These are phyloP conservation scores for Rhexocercosporidium sp. DNA, from an alignment of 2,329 filamentous ascomycete genomes.

Conservation along the genomic window DNA sequence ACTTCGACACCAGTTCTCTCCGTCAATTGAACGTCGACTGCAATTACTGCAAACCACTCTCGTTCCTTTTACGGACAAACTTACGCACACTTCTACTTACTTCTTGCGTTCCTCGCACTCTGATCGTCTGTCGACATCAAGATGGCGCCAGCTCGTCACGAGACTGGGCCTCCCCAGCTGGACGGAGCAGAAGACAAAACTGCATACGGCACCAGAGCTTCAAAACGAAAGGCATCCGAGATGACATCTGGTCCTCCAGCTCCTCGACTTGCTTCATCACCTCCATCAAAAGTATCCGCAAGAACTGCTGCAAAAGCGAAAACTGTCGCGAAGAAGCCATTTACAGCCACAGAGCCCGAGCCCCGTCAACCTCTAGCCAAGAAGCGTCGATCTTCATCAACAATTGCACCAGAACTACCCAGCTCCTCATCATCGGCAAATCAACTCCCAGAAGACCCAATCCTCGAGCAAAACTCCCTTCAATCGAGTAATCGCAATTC, in stretches of 20 bases:
- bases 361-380: slow-evolving; percentile 28
- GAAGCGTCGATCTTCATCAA: slow-evolving; percentile 27
- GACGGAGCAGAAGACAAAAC: slow-evolving; percentile 22
- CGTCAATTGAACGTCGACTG: slow-evolving; percentile 8
- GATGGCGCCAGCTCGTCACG: slow-evolving; percentile 35
- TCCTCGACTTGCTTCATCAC: slow-evolving; percentile 14
- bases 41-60: slow-evolving; percentile 10
- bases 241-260: slow-evolving; percentile 20
- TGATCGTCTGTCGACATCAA: slow-evolving; percentile 2
- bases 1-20: not conserved
- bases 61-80: not conserved
- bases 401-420: slow-evolving; percentile 5
- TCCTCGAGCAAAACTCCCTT: not conserved
- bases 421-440: slow-evolving; percentile 10
- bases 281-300: slow-evolving; percentile 22
- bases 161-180: slow-evolving; percentile 24
- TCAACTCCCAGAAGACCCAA: not conserved
- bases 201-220: slow-evolving; percentile 30
- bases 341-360: slow-evolving; percentile 28
- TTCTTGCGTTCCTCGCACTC: not conserved
- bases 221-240: slow-evolving; percentile 35
- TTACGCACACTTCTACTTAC: slow-evolving; percentile 3
- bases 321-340: slow-evolving; percentile 24
- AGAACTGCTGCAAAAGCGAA: slow-evolving; percentile 16
- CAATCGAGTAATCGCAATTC: not conserved